Conservation (phyloP, 768 basidiomycete genomes). For the Leccinellum rugosiceps region DNA sequence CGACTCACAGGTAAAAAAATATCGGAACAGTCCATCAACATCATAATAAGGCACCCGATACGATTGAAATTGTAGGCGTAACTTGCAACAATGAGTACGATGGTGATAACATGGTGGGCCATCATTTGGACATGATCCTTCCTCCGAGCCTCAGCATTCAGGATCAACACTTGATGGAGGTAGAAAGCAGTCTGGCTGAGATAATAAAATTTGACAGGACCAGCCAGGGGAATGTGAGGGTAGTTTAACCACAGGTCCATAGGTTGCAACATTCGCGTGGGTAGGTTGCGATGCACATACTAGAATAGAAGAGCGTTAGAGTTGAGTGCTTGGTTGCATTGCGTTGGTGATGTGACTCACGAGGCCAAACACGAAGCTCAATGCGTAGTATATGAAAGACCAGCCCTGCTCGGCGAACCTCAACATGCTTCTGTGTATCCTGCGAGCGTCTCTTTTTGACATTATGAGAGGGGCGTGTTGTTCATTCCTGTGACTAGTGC, state of each 20-base stretch:
- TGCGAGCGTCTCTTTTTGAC: slow-evolving; percentile 49
- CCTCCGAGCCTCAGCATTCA: slow-evolving; percentile 88
- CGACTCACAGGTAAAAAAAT: slow-evolving; percentile 82
- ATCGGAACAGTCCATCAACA: slow-evolving; percentile 93
- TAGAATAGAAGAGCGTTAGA: slow-evolving; percentile 31
- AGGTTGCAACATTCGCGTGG: slow-evolving; percentile 62
- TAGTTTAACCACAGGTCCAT: slow-evolving; percentile 73
- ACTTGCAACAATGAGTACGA: slow-evolving; percentile 70
- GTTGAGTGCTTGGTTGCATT: background rate
- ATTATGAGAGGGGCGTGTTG: slow-evolving; percentile 15
- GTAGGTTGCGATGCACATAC: slow-evolving; percentile 78
- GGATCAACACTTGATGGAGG: slow-evolving; percentile 83
- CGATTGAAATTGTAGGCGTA: slow-evolving; percentile 86
- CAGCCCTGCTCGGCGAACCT: slow-evolving; percentile 97
- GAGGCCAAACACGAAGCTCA: slow-evolving; percentile 75
- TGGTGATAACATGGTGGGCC: slow-evolving; percentile 89
- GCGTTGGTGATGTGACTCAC: slow-evolving; percentile 50
- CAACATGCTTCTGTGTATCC: slow-evolving; percentile 66
- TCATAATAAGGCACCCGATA: slow-evolving; percentile 85
- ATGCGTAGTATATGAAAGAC: slow-evolving; percentile 75
- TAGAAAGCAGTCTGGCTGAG: slow-evolving; percentile 86
- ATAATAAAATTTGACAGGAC: slow-evolving; percentile 86
- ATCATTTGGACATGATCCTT: slow-evolving; percentile 98
- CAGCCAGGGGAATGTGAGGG: slow-evolving; percentile 80
- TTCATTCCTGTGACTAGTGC: slow-evolving; percentile 26